Evolutionary conservation across 139 green algal genomes (phyloP).

Genomic region (Micractinium sp.): DNA sequence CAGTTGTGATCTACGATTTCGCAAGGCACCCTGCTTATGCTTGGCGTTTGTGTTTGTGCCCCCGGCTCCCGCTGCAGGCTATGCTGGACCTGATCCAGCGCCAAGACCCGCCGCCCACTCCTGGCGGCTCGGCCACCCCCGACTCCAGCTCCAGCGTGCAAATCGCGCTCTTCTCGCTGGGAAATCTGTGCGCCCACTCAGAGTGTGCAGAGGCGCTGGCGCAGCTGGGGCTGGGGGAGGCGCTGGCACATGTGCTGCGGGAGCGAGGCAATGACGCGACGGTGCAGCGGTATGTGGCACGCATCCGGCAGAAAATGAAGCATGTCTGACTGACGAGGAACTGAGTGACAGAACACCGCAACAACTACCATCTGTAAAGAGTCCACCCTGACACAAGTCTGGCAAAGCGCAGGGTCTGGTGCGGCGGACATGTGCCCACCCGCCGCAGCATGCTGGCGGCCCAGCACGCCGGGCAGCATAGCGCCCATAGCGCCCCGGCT

Average conservation of each 20-base stretch:
- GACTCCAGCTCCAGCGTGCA: constrained; percentile 65
- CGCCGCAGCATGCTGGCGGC: no score
- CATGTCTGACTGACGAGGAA: no score
- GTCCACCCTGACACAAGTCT: no score
- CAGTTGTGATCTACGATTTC: background rate
- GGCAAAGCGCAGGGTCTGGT: no score
- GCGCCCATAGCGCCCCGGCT: no score
- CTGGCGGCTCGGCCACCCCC: constrained; percentile 6
- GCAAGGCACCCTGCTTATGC: no score
- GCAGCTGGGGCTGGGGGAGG: constrained; percentile 49
- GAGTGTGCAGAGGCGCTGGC: constrained; percentile 64
- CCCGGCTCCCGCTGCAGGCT: background rate
- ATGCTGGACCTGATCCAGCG: constrained; percentile 62
- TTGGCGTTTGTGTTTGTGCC: background rate
- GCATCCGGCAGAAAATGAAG: constrained; percentile 55
- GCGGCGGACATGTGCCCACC: no score
- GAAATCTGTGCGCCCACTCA: constrained; percentile 64
- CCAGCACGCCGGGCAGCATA: no score
- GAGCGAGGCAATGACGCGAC: constrained; percentile 45
- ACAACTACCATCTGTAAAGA: no score
- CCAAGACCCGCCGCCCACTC: background rate
- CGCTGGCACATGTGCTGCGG: constrained; percentile 52
- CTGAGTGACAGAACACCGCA: no score
- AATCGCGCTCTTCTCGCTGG: constrained; percentile 94
- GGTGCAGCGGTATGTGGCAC: constrained; percentile 70